A percentile compares a stretch with the other conserved stretches of the same genome.
Conservation (phyloP, 805 yeast genomes). For the Naumovozyma dairenensis region DNA sequence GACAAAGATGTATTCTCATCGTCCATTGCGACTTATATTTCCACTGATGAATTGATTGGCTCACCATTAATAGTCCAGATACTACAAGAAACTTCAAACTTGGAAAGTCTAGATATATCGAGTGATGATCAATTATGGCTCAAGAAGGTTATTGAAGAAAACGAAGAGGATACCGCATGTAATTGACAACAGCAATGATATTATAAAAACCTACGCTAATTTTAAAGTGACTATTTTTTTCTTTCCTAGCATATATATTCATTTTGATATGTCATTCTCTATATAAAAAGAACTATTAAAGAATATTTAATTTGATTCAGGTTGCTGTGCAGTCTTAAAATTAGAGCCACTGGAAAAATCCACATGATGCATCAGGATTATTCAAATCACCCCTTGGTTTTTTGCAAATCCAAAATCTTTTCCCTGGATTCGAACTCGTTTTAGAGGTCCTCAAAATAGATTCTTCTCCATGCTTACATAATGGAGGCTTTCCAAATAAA, state of each 20-base stretch:
- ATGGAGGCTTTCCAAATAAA: conserved; percentile 30
- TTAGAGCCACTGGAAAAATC: conserved; percentile 44
- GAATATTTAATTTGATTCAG: background rate
- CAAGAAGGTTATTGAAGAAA: conserved; percentile 14
- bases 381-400: conserved; percentile 27
- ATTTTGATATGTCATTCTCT: too few relatives aligned
- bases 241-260: too few relatives aligned
- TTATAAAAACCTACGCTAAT: too few relatives aligned
- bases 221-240: too few relatives aligned
- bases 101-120: conserved; percentile 19
- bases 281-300: too few relatives aligned
- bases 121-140: conserved; percentile 24
- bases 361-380: conserved; percentile 35
- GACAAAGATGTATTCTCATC: conserved; percentile 26
- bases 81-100: conserved; percentile 14
- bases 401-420: conserved; percentile 46
- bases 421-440: conserved; percentile 36
- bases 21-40: conserved; percentile 27
- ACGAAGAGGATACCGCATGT: conserved; percentile 5
- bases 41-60: conserved; percentile 24
- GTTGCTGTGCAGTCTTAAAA: too few relatives aligned
- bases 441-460: conserved; percentile 39
- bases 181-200: too few relatives aligned
- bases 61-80: conserved; percentile 16
- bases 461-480: conserved; percentile 39